These are phyloP conservation scores for Pythium aristosporum DNA, from an alignment of 352 stramenopile genomes.

Conservation along the genomic window DNA sequence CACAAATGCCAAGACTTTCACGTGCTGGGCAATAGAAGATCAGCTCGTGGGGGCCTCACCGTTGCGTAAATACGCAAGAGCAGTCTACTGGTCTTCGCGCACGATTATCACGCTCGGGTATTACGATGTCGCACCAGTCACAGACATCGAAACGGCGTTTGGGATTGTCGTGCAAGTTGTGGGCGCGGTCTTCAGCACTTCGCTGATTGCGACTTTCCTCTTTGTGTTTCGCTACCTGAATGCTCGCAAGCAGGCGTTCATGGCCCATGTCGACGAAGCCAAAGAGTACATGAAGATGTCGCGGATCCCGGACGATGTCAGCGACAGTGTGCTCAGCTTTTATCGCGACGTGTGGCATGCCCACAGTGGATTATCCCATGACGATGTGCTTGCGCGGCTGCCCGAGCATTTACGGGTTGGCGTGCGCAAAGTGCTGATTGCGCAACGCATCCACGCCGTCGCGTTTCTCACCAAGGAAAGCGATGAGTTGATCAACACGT, in stretches of 20 bases:
- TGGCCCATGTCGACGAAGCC: slow-evolving; percentile 62
- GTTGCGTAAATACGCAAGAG: slow-evolving; percentile 49
- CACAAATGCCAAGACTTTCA: slow-evolving; percentile 24
- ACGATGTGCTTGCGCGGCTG: slow-evolving; percentile 45
- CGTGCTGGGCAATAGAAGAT: slow-evolving; percentile 73
- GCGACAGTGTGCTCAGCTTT: slow-evolving; percentile 52
- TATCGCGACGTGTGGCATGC: slow-evolving; percentile 63
- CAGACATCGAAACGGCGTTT: slow-evolving; percentile 53
- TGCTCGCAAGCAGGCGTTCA: slow-evolving; percentile 58
- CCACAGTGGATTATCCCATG: slow-evolving; percentile 46
- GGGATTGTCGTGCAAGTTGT: slow-evolving; percentile 59
- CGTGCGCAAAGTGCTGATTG: slow-evolving; percentile 53
- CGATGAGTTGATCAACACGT: slow-evolving; percentile 70
- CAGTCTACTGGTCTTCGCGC: slow-evolving; percentile 59
- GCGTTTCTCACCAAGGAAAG: slow-evolving; percentile 62
- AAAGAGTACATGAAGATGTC: slow-evolving; percentile 77
- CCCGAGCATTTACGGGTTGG: slow-evolving; percentile 60
- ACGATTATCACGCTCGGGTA: slow-evolving; percentile 59
- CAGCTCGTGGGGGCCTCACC: slow-evolving; percentile 46
- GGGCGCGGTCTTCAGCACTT: slow-evolving; percentile 64
- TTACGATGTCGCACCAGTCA: slow-evolving; percentile 57
- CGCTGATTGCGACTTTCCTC: slow-evolving; percentile 64
- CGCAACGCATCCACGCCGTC: slow-evolving; percentile 59
- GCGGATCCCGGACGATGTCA: slow-evolving; percentile 58
- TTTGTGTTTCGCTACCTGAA: slow-evolving; percentile 73